Percentiles rank a stretch among this genome's conserved stretches.
Evolutionary conservation across 805 yeast genomes (phyloP).

Genomic region (Ogataea zsoltii): DNA sequence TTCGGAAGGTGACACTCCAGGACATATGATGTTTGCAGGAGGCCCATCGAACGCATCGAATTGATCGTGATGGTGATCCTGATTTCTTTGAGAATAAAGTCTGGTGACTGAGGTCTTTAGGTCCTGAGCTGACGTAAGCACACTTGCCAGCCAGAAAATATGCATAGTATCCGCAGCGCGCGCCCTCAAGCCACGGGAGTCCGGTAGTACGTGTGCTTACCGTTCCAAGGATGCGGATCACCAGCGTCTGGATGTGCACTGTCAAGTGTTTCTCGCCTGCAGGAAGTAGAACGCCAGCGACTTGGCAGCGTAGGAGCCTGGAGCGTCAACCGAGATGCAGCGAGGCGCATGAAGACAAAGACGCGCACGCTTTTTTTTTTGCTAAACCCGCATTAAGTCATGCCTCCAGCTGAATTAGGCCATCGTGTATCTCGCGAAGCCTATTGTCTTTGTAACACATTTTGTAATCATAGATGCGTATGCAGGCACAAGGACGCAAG

Average conservation of each 20-base stretch:
- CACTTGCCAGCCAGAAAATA: too few species aligned
- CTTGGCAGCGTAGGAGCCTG: neutral
- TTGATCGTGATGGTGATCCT: too few species aligned
- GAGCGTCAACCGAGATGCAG: neutral
- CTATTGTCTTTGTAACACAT: conserved; percentile 3
- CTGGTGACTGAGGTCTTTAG: too few species aligned
- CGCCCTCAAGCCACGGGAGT: too few species aligned
- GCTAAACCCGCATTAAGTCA: neutral
- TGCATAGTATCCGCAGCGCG: too few species aligned
- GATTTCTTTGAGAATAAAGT: too few species aligned
- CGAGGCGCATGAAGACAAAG: neutral
- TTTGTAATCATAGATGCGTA: neutral
- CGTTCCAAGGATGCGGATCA: neutral
- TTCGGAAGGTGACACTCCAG: too few species aligned
- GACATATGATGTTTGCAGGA: too few species aligned
- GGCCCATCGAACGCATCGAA: too few species aligned
- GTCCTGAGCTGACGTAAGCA: too few species aligned
- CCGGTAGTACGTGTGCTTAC: conserved; percentile 1
- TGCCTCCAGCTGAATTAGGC: neutral
- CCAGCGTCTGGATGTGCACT: neutral
- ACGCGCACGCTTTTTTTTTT: neutral
- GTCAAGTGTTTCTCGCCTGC: neutral
- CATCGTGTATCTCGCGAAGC: neutral
- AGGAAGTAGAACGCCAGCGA: neutral
- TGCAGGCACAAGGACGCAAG: conserved; percentile 1